Conservation (phyloP, 306 rosid genomes). For the Sechiopsis laciniata region DNA sequence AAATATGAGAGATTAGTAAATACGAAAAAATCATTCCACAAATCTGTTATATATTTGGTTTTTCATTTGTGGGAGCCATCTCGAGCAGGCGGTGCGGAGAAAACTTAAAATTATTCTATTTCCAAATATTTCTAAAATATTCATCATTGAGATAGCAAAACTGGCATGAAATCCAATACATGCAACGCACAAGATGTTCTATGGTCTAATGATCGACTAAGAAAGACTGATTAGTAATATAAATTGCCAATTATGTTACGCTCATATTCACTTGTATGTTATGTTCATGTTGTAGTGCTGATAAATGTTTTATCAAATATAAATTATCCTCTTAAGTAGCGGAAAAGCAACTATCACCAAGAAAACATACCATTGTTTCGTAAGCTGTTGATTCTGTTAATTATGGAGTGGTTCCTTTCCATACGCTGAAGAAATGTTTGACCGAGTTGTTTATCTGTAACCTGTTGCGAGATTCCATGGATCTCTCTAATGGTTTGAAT, state of each 20-base stretch:
- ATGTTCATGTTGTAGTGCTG: neutral
- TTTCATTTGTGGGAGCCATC: neutral
- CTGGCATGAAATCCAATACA: slow-evolving; percentile 12
- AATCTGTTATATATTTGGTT: neutral
- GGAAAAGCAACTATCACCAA: slow-evolving; percentile 1
- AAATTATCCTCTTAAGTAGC: neutral
- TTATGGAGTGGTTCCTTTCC: slow-evolving; percentile 50
- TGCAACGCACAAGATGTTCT: neutral
- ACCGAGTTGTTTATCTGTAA: slow-evolving; percentile 46
- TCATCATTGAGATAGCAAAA: neutral
- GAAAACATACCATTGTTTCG: slow-evolving; percentile 48
- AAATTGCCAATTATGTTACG: neutral
- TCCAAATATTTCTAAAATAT: neutral
- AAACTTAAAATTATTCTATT: neutral
- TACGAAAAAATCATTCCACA: neutral
- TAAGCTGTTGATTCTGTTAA: slow-evolving; percentile 50
- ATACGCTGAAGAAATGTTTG: slow-evolving; percentile 71
- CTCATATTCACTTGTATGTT: neutral
- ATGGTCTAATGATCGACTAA: neutral
- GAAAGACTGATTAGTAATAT: neutral
- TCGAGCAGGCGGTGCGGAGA: neutral
- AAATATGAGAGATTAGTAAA: neutral
- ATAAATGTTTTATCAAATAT: neutral
- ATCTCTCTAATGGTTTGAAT: slow-evolving; percentile 81
- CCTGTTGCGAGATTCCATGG: slow-evolving; percentile 49